Base-by-base conservation (phyloP, 208 protist genomes). In the Acanthamoeba sp. region DNA sequence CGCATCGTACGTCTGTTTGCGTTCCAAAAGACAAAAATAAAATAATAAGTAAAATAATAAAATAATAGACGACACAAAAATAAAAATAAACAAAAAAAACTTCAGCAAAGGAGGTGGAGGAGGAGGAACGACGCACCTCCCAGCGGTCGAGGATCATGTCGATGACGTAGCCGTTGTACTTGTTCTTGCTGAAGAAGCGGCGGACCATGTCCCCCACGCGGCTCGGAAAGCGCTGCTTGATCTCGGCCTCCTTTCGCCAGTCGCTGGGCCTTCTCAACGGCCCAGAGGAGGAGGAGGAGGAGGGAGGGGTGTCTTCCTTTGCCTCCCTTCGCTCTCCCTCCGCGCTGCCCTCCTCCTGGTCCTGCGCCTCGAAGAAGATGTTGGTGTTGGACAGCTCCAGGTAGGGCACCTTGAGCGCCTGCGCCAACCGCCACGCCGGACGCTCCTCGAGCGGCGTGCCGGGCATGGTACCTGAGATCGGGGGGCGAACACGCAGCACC, bases 151-250 rank as follows among this genome's bases (percentile, higher is more conserved):
- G 76, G 24, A 32, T 85, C 76, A 85, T 85, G 32, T 85, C 76
- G 27, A 85, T 85, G 24, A 85, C 76, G 76, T 85, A 85, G 38
- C 76, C 76, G 76, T 85, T 85, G 76, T 57, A 85, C 45, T 85
- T 85, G 76, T 85, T 85, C 76, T 85, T 85, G 76, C 76, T 85
- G 42, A 85, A 85, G 76, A 85, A 85, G 45, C 76, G 76, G 45
- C 76, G 76, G 4, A 85, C 76, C 76, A 85, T 85, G 45, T 85
- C 76, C n/a, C 76, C 76, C 16, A 85, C 76, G 18, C 45, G 76
- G 22, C 76, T 48, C 24, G 76, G 76, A 32, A 85, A 85, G 36
- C 45, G 42, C 45, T 57, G 76, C 76, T 85, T 85, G 36, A 85
- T 85, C 42, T 85, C 76, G 16, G 45, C 76, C 45, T 85, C 76